A percentile compares a stretch with the other conserved stretches of the same genome.
These are phyloP conservation scores for Pythium brachiatum DNA, from an alignment of 352 stramenopile species.

Conservation along the genomic window DNA sequence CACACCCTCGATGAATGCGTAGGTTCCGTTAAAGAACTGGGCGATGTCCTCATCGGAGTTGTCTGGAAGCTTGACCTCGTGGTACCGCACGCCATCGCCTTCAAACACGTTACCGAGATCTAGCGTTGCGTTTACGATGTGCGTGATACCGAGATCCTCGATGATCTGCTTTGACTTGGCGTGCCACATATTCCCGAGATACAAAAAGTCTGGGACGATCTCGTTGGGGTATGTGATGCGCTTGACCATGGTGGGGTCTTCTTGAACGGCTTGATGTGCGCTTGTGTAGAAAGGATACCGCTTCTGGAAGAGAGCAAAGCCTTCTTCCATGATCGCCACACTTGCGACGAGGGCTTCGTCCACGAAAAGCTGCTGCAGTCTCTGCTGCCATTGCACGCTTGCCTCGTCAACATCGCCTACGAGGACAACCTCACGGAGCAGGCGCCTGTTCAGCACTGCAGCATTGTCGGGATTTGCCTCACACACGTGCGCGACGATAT, in stretches of 20 bases:
- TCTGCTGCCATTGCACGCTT: constrained; percentile 37
- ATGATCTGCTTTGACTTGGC: constrained; percentile 52
- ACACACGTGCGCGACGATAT: constrained; percentile 24
- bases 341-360: constrained; percentile 42
- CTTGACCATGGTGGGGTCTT: not conserved
- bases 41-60: constrained; percentile 41
- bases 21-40: constrained; percentile 43
- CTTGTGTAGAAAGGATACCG: constrained; percentile 72
- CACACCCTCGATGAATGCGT: constrained; percentile 40
- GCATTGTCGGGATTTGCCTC: not conserved
- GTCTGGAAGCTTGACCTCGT: constrained; percentile 61
- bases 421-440: constrained; percentile 52
- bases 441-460: constrained; percentile 25
- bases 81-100: constrained; percentile 45
- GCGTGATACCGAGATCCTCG: constrained; percentile 60
- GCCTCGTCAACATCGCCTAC: constrained; percentile 37
- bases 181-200: constrained; percentile 77
- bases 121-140: constrained; percentile 63
- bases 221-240: constrained; percentile 73
- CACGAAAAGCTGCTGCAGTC: constrained; percentile 41
- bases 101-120: constrained; percentile 60
- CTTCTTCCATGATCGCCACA: constrained; percentile 42
- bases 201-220: constrained; percentile 60
- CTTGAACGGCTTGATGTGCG: not conserved
- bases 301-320: constrained; percentile 37